These are phyloP conservation scores for Larix sibirica DNA, from an alignment of 83 land plant genomes.

Conservation along the genomic window DNA sequence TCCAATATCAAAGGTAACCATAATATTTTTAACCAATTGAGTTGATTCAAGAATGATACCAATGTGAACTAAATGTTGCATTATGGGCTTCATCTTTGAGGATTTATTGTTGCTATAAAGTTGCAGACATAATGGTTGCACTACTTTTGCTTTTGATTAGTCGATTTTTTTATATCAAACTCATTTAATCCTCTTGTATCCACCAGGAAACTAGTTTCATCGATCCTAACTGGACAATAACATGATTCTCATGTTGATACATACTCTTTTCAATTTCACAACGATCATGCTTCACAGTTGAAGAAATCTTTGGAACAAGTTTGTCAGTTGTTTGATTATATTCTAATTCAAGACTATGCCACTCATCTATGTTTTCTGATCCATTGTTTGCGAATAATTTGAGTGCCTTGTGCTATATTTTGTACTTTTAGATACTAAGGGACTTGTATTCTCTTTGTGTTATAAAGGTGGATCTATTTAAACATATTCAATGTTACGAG, in stretches of 20 bases:
- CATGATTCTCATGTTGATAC: constrained; percentile 16
- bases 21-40: constrained; percentile 27
- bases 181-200: constrained; percentile 16
- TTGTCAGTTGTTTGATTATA: no score
- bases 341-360: no score
- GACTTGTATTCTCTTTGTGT: no score
- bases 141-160: constrained; percentile 32
- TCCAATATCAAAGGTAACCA: constrained; percentile 9
- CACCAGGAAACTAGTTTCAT: constrained; percentile 27
- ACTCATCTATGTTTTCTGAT: no score
- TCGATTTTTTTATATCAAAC: constrained; percentile 25
- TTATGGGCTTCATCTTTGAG: constrained; percentile 56
- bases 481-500: no score
- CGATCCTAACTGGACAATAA: constrained; percentile 40
- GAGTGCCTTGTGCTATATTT: no score
- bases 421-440: no score
- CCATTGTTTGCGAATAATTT: no score
- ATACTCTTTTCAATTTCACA: no score
- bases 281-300: no score
- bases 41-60: constrained; percentile 30
- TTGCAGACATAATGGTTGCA: constrained; percentile 47
- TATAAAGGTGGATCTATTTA: no score
- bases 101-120: constrained; percentile 46
- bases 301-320: no score
- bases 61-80: constrained; percentile 28